Percentiles rank a stretch among this genome's conserved stretches.
phyloP scores from a whole-genome alignment of 331 rosid species.

The Rosa hybrid region DNA sequence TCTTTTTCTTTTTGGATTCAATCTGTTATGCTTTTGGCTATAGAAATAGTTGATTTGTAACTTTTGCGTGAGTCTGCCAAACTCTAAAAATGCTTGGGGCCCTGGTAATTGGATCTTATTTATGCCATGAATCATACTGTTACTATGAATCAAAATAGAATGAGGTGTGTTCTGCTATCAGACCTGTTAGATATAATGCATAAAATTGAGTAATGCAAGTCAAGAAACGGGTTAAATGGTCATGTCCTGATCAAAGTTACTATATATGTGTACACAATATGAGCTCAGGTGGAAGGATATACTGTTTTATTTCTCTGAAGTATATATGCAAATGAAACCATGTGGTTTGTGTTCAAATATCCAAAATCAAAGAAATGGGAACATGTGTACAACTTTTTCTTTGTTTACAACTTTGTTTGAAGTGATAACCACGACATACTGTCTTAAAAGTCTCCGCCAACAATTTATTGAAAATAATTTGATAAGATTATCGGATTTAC shows the following conservation, averaged over 20 bases:
- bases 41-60: not conserved
- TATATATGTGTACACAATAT: not conserved
- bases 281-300: not conserved
- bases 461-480: not conserved
- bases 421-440: not conserved
- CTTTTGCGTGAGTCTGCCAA: not conserved
- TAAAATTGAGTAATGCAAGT: not conserved
- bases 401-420: not conserved
- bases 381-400: not conserved
- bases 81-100: not conserved
- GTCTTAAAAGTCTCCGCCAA: not conserved
- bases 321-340: not conserved
- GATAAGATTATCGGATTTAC: not conserved
- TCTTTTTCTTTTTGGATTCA: not conserved
- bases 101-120: not conserved
- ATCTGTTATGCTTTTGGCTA: not conserved
- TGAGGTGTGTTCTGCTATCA: not conserved
- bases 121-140: not conserved
- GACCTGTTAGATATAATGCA: not conserved
- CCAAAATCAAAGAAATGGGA: not conserved
- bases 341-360: not conserved
- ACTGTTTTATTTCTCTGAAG: not conserved
- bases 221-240: not conserved
- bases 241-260: not conserved
- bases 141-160: not conserved